Conservation (phyloP, 1,284 basidiomycete species). For the Chiua sp. region DNA sequence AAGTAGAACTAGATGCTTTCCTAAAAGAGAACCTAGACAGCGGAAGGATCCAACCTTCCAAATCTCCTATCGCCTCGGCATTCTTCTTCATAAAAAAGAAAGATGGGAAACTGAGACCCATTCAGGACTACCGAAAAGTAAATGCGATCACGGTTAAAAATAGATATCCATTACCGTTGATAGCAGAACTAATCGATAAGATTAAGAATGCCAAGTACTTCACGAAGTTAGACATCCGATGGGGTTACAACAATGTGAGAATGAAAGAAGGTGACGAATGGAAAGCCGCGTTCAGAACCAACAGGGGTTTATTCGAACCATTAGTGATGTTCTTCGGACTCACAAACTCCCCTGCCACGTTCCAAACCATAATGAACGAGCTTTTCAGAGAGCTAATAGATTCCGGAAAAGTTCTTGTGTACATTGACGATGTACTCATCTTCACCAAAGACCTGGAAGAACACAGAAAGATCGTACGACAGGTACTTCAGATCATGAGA, state of each 20-base stretch:
- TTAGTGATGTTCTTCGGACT: slow-evolving; percentile 5
- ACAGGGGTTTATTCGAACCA: background rate
- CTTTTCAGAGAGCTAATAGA: background rate
- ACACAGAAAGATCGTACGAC: background rate
- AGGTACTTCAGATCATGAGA: background rate
- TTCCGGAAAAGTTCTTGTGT: background rate
- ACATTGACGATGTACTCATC: slow-evolving; percentile 1
- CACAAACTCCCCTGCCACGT: background rate
- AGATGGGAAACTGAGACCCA: background rate
- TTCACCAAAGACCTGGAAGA: background rate
- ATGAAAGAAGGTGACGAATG: background rate
- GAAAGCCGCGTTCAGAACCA: background rate
- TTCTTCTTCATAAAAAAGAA: background rate
- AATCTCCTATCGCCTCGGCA: no score
- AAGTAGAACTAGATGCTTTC: no score
- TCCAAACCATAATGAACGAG: slow-evolving; percentile 5
- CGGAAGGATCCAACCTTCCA: no score
- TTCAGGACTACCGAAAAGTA: background rate
- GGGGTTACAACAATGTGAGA: slow-evolving; percentile 3
- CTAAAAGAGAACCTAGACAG: no score
- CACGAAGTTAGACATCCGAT: background rate
- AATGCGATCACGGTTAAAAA: background rate
- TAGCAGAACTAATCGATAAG: background rate
- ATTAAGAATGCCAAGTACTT: background rate
- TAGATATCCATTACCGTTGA: background rate